A percentile compares a stretch with the other conserved stretches of the same genome.
phyloP scores from a whole-genome alignment of 495 filamentous ascomycete species.

The Annulohypoxylon maeteangense region DNA sequence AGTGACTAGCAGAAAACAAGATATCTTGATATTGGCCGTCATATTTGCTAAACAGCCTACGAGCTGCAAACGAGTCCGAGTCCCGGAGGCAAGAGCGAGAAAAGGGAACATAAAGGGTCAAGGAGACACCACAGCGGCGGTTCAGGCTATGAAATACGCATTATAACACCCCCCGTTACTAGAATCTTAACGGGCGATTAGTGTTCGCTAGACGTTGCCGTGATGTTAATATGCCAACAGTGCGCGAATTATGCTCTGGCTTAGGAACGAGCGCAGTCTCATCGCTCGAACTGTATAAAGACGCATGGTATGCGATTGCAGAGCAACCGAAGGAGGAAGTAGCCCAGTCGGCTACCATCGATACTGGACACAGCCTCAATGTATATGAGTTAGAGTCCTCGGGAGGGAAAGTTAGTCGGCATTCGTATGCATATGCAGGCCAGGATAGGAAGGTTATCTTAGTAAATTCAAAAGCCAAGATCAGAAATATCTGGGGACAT shows the following conservation, averaged over 20 bases:
- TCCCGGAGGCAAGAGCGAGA: neutral
- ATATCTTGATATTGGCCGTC: constrained; percentile 11
- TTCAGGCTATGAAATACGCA: constrained; percentile 4
- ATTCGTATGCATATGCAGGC: neutral
- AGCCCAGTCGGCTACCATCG: neutral
- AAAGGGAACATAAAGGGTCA: neutral
- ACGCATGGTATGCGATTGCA: neutral
- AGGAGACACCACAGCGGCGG: neutral
- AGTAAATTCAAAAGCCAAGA: constrained; percentile 13
- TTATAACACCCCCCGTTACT: neutral
- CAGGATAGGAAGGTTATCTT: constrained; percentile 34
- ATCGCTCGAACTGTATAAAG: neutral
- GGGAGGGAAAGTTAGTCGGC: neutral
- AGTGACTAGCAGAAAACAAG: constrained; percentile 9
- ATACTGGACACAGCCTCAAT: neutral
- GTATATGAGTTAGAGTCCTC: neutral
- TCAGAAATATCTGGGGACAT: neutral
- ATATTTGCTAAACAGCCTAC: neutral
- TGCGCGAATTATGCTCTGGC: constrained; percentile 1
- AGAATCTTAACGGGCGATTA: neutral
- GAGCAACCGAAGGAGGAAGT: neutral
- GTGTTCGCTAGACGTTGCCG: neutral
- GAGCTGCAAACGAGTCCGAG: neutral
- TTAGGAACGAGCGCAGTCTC: neutral
- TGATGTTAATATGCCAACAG: neutral